These are phyloP conservation scores for Citrus trifoliata DNA, from an alignment of 345 rosid species.

Conservation along the genomic window DNA sequence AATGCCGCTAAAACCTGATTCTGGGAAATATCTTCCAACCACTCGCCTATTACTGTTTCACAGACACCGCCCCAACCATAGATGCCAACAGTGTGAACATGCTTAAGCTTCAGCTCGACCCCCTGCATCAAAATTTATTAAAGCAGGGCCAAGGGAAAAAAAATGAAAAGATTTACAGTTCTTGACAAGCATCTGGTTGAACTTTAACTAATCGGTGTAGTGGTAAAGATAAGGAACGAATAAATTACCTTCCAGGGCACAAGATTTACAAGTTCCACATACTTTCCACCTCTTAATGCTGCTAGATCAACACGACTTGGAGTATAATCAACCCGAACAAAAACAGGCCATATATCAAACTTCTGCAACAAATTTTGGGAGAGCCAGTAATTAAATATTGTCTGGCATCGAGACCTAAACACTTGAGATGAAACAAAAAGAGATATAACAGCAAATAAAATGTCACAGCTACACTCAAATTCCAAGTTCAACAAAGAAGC, in stretches of 20 bases:
- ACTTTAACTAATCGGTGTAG: neutral
- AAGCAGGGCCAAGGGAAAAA: neutral
- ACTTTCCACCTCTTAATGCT: slow-evolving; percentile 87
- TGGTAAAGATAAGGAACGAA: neutral
- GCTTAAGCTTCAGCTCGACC: slow-evolving; percentile 84
- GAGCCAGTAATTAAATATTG: slow-evolving; percentile 23
- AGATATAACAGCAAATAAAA: neutral
- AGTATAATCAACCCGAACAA: slow-evolving; percentile 83
- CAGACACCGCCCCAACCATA: slow-evolving; percentile 86
- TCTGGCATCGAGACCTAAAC: neutral
- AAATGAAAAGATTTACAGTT: neutral
- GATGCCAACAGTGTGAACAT: slow-evolving; percentile 79
- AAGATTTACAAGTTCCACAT: slow-evolving; percentile 88
- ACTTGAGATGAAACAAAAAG: neutral
- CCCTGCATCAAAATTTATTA: slow-evolving; percentile 60
- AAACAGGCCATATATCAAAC: slow-evolving; percentile 79
- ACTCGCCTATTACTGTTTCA: slow-evolving; percentile 80
- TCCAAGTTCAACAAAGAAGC: slow-evolving; percentile 5
- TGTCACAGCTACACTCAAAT: neutral
- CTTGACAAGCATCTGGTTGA: neutral
- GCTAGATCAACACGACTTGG: slow-evolving; percentile 84
- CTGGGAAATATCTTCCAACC: slow-evolving; percentile 95
- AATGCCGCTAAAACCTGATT: slow-evolving; percentile 61
- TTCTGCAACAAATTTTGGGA: slow-evolving; percentile 50
- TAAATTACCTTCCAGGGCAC: slow-evolving; percentile 89